Evolutionary conservation across 2,329 filamentous ascomycete species (phyloP), one percentile per base, ranked within the genome.

Genomic region (Thermothelomyces thermophilus): DNA sequence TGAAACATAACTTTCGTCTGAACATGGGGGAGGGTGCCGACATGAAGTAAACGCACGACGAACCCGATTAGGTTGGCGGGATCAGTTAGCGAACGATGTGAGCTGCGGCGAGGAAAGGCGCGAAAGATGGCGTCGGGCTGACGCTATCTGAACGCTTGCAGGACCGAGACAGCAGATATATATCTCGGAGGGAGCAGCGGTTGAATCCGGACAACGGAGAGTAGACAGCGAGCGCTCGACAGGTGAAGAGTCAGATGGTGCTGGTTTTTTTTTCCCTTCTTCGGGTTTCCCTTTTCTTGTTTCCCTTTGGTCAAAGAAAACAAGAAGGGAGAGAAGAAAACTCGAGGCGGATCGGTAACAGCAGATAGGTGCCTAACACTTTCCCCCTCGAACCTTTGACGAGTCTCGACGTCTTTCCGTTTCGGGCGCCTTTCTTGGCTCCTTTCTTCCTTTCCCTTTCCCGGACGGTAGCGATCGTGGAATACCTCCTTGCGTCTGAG

Each of bases 401-500:
- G 9, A 33, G 13, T 49, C 36, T 40, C 22, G 36, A 31, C 46
- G 43, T 33, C 34, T 39, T 33, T 49, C 42, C 41, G 28, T 50
- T 44, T 47, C 30, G 22, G 14, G n/a, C 35, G n/a, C n/a, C n/a
- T 39, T 48, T 33, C 33, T 34, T 19, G 26, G n/a, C 46, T 51
- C 41, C 49, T 52, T 43, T 56, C 54, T 53, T 44, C 43, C 49
- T 52, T 57, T 52, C 50, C 49, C 45, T 40, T 57, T 52, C 53
- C 53, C 46, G 51, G 54, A 57, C 56, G 59, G 63, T 67, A 72
- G 68, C 67, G 70, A 72, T 64, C 60, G 70, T 71, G 59, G 54
- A 41, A 41, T 37, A 51, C 35, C 16, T 52, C 33, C 34, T 48
- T 51, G 48, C 30, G 45, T 59, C 54, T 48, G 50, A 51, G 49